phyloP scores from a whole-genome alignment of 2,329 filamentous ascomycete genomes.

The Neofusicoccum umdonicola region DNA sequence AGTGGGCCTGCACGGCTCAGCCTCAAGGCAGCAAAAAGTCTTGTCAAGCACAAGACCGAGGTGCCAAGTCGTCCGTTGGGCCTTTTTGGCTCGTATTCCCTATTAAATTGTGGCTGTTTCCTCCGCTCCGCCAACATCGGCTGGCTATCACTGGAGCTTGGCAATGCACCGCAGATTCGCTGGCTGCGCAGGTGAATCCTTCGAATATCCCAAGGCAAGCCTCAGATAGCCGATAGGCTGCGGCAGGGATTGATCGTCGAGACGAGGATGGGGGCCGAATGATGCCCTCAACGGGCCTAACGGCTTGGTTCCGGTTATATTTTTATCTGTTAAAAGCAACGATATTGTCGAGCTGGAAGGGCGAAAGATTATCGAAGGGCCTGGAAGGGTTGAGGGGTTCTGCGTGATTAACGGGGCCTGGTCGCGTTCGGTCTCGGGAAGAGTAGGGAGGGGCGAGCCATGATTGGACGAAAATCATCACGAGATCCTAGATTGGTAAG shows the following conservation, averaged over 20 bases:
- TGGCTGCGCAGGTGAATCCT: too few species aligned
- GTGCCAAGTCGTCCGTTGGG: not conserved
- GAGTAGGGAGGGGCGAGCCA: not conserved
- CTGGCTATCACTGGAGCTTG: too few species aligned
- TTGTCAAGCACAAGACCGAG: not conserved
- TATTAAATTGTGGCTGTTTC: too few species aligned
- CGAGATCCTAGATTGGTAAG: not conserved
- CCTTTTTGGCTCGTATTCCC: not conserved
- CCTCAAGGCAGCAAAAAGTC: not conserved
- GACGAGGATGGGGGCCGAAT: too few species aligned
- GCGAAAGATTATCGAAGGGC: not conserved
- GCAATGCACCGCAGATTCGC: too few species aligned
- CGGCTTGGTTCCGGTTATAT: too few species aligned
- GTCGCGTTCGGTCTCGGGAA: not conserved
- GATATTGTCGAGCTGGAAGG: not conserved
- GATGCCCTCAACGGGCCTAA: too few species aligned
- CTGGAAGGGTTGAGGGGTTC: not conserved
- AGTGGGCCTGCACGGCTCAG: not conserved
- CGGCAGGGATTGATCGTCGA: too few species aligned
- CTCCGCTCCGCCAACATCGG: too few species aligned
- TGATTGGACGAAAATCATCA: conserved; percentile 2
- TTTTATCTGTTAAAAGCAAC: too few species aligned
- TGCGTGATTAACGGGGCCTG: not conserved
- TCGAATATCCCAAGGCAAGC: too few species aligned
- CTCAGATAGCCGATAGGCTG: too few species aligned